phyloP scores from a whole-genome alignment of 2,329 filamentous ascomycete genomes.

The Westerdykella ornata region DNA sequence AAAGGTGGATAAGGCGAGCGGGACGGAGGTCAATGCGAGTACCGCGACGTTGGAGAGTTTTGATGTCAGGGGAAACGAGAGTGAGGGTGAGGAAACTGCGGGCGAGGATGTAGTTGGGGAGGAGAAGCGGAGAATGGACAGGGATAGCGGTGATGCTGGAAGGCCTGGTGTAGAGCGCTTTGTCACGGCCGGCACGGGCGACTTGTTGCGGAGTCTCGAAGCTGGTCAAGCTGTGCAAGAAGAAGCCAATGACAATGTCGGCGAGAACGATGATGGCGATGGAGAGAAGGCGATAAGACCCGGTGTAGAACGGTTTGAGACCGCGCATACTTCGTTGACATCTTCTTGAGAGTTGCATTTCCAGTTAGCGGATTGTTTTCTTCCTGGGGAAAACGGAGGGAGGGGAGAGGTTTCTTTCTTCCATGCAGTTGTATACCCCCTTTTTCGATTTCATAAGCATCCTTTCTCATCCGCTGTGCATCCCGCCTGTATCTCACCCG shows the following conservation, averaged over 20 bases:
- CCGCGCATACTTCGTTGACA: slow-evolving; percentile 32
- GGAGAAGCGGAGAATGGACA: slow-evolving; percentile 8
- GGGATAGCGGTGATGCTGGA: slow-evolving; percentile 4
- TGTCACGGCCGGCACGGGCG: slow-evolving; percentile 43
- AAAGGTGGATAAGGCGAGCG: slow-evolving; percentile 40
- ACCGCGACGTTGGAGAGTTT: slow-evolving; percentile 57
- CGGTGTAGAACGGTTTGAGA: slow-evolving; percentile 52
- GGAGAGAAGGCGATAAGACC: slow-evolving; percentile 16
- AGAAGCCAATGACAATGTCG: no score
- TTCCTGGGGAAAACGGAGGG: background rate
- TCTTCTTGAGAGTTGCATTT: background rate
- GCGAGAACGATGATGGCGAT: slow-evolving; percentile 1
- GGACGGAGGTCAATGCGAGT: slow-evolving; percentile 55
- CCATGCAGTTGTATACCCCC: background rate
- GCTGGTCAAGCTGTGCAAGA: no score
- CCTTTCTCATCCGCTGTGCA: background rate
- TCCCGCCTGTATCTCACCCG: background rate
- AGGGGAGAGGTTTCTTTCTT: background rate
- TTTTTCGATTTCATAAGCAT: background rate
- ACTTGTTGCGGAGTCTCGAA: no score
- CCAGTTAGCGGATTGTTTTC: background rate
- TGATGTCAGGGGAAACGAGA: slow-evolving; percentile 6
- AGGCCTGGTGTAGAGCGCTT: slow-evolving; percentile 46
- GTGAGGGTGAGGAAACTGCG: slow-evolving; percentile 11
- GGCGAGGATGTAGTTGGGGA: slow-evolving; percentile 8